A percentile compares a stretch with the other conserved stretches of the same genome.
Evolutionary conservation across 352 stramenopile species (phyloP).

Genomic region (Pythium apleroticum): DNA sequence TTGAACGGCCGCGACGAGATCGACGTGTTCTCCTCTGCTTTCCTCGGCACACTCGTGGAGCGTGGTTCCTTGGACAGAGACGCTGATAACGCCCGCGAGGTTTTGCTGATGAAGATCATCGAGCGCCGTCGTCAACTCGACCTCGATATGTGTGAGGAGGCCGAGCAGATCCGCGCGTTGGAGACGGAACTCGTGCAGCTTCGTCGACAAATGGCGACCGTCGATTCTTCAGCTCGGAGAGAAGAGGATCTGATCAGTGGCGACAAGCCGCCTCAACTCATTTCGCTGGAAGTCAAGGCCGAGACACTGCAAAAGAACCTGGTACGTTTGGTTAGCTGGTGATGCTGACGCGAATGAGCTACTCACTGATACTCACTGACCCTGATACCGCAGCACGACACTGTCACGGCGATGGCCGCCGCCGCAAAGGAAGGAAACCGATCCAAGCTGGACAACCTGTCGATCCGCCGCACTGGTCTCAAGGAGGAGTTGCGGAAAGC

Average conservation of each 20-base stretch:
- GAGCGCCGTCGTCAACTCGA: slow-evolving; percentile 49
- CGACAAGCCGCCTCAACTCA: slow-evolving; percentile 70
- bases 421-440: slow-evolving; percentile 53
- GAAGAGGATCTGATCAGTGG: slow-evolving; percentile 82
- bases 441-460: slow-evolving; percentile 62
- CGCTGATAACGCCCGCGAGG: slow-evolving; percentile 56
- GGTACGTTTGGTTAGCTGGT: slow-evolving; percentile 29
- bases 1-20: slow-evolving; percentile 42
- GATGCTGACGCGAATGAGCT: background rate
- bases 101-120: slow-evolving; percentile 59
- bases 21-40: slow-evolving; percentile 70
- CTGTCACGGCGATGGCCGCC: slow-evolving; percentile 54
- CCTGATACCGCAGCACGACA: slow-evolving; percentile 41
- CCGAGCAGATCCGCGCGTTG: slow-evolving; percentile 46
- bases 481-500: slow-evolving; percentile 73
- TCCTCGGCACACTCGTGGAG: slow-evolving; percentile 60
- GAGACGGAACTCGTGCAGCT: slow-evolving; percentile 73
- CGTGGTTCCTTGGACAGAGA: slow-evolving; percentile 63
- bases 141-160: slow-evolving; percentile 62
- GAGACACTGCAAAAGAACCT: slow-evolving; percentile 63
- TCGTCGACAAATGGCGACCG: slow-evolving; percentile 62
- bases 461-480: slow-evolving; percentile 51
- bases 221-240: slow-evolving; percentile 57
- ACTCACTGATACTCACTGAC: background rate
- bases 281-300: slow-evolving; percentile 80